Evolutionary conservation across 805 yeast species (phyloP).

Genomic region (Candida stauntonica): DNA sequence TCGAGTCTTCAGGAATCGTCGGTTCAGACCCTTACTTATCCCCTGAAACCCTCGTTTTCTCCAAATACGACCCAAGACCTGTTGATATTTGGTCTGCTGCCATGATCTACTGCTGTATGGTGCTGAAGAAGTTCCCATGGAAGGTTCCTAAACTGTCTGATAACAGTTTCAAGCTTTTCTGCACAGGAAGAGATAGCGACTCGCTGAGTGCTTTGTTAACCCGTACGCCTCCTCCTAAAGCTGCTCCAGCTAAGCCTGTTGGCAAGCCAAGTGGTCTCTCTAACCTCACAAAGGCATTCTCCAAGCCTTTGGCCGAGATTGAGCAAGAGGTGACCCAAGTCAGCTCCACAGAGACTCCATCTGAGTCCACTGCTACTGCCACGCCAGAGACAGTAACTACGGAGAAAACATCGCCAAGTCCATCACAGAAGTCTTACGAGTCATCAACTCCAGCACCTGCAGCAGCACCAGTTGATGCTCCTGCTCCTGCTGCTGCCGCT

Average conservation of each 20-base stretch:
- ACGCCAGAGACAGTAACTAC: neutral
- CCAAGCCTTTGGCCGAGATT: constrained; percentile 22
- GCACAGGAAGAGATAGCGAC: constrained; percentile 65
- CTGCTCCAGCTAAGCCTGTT: constrained; percentile 21
- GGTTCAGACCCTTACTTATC: constrained; percentile 90
- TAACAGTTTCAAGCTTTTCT: constrained; percentile 76
- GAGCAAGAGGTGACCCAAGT: constrained; percentile 6
- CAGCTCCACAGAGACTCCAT: neutral
- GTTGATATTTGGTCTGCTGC: constrained; percentile 94
- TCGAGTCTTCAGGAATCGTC: constrained; percentile 79
- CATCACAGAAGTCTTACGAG: no score
- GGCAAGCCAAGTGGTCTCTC: constrained; percentile 24
- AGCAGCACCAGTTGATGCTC: neutral
- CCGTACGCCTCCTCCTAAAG: constrained; percentile 46
- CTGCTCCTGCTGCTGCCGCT: constrained; percentile 24
- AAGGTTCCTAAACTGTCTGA: constrained; percentile 82
- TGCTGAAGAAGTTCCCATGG: constrained; percentile 91
- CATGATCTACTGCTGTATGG: constrained; percentile 88
- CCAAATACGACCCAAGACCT: constrained; percentile 85
- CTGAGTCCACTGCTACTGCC: no score
- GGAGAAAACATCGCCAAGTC: no score
- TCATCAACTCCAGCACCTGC: no score
- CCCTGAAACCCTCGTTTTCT: constrained; percentile 83
- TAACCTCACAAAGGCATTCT: constrained; percentile 25
- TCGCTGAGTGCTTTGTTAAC: constrained; percentile 61